These are phyloP conservation scores for Marsdenia floribunda DNA, from an alignment of 257 asterid species.

Conservation along the genomic window DNA sequence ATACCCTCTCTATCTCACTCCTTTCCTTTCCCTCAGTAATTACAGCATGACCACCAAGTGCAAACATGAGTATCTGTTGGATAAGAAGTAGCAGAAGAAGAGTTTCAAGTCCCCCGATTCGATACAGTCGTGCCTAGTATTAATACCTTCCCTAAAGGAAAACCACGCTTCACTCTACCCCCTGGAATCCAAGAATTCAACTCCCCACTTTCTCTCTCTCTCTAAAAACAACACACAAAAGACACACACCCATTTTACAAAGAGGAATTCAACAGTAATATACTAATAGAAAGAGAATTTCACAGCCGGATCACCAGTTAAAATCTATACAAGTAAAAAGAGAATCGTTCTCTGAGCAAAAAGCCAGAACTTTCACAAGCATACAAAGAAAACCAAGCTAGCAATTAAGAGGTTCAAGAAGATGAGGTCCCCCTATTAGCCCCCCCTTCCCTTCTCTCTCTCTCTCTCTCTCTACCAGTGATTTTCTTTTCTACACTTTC, in stretches of 20 bases:
- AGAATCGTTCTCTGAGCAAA: not conserved
- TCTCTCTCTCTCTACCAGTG: not conserved
- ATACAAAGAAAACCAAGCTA: not conserved
- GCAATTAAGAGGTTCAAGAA: constrained; percentile 1
- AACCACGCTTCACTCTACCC: not conserved
- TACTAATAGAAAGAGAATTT: constrained; percentile 4
- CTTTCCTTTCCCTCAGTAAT: not conserved
- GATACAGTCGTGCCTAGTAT: not conserved
- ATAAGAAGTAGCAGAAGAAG: not conserved
- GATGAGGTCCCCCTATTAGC: not conserved
- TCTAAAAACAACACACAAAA: not conserved
- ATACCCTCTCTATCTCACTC: not conserved
- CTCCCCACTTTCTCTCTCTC: not conserved
- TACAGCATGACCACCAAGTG: too few relatives aligned
- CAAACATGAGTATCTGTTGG: not conserved
- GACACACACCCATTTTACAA: not conserved
- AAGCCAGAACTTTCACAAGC: constrained; percentile 18
- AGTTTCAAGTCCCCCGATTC: not conserved
- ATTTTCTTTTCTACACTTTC: not conserved
- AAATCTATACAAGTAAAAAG: not conserved
- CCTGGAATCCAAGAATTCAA: not conserved
- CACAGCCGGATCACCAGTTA: constrained; percentile 17
- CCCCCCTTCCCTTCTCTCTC: not conserved
- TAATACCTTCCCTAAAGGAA: not conserved
- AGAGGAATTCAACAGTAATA: not conserved